A percentile compares a stretch with the other conserved stretches of the same genome.
Evolutionary conservation across 768 basidiomycete species (phyloP).

Genomic region (Trichaptum fuscoviolaceum): DNA sequence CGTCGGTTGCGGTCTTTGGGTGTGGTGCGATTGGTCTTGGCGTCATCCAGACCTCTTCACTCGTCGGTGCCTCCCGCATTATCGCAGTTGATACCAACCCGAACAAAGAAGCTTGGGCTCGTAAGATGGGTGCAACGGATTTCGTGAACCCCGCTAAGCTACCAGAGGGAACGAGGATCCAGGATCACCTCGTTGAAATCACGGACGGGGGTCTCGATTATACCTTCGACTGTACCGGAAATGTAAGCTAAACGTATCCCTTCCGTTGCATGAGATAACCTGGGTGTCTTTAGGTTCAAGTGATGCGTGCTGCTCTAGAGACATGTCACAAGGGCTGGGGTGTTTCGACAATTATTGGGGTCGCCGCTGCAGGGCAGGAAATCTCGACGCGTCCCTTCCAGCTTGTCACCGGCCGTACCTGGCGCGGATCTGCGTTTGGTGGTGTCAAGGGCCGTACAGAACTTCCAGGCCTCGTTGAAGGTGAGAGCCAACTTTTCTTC

Average conservation of each 20-base stretch:
- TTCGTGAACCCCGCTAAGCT: slow-evolving; percentile 81
- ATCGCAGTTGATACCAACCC: slow-evolving; percentile 92
- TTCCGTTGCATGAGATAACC: slow-evolving; percentile 27
- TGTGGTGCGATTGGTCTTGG: slow-evolving; percentile 96
- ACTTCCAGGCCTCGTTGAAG: slow-evolving; percentile 88
- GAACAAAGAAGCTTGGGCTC: slow-evolving; percentile 80
- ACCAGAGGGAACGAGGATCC: slow-evolving; percentile 76
- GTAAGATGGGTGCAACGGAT: slow-evolving; percentile 91
- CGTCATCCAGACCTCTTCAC: slow-evolving; percentile 72
- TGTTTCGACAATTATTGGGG: slow-evolving; percentile 91
- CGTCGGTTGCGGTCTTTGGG: slow-evolving; percentile 91
- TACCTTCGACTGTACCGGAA: slow-evolving; percentile 97
- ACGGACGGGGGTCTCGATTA: slow-evolving; percentile 97
- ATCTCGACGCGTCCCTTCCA: slow-evolving; percentile 82
- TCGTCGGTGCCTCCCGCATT: slow-evolving; percentile 79
- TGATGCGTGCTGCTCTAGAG: slow-evolving; percentile 94
- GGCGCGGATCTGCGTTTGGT: slow-evolving; percentile 95
- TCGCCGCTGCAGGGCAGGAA: slow-evolving; percentile 95
- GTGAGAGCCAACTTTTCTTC: slow-evolving; percentile 31
- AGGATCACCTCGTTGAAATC: slow-evolving; percentile 83
- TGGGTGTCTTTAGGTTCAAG: slow-evolving; percentile 61
- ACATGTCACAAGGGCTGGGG: slow-evolving; percentile 99
- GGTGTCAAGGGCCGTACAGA: slow-evolving; percentile 98
- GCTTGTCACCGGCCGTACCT: slow-evolving; percentile 82
- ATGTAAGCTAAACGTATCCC: slow-evolving; percentile 29